These are phyloP conservation scores for Aureobasidium sp. DNA, from an alignment of 2,329 filamentous ascomycete genomes.

Conservation along the genomic window DNA sequence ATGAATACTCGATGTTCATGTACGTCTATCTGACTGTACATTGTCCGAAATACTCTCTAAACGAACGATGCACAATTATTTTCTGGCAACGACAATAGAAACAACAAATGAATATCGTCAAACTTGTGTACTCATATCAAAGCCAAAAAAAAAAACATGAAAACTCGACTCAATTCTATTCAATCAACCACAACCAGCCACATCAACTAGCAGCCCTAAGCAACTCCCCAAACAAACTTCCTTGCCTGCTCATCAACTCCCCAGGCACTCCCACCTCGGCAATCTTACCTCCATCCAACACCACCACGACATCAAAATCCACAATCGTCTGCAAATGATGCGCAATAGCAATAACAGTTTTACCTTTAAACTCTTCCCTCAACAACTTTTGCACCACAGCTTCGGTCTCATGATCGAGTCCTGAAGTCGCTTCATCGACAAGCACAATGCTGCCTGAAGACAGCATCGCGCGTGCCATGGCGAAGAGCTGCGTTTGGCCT, in stretches of 20 bases:
- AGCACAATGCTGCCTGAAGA: constrained; percentile 36
- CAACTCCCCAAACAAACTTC: constrained; percentile 15
- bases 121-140: too few relatives aligned
- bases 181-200: too few relatives aligned
- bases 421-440: constrained; percentile 37
- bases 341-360: constrained; percentile 53
- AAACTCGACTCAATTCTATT: too few relatives aligned
- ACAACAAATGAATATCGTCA: too few relatives aligned
- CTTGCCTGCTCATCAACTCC: constrained; percentile 18
- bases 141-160: too few relatives aligned
- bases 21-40: too few relatives aligned
- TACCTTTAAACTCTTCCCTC: constrained; percentile 43
- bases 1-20: too few relatives aligned
- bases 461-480: constrained; percentile 40
- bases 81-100: too few relatives aligned
- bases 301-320: constrained; percentile 45
- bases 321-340: constrained; percentile 50
- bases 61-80: too few relatives aligned
- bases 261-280: constrained; percentile 32
- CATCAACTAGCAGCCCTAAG: constrained; percentile 4
- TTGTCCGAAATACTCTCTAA: too few relatives aligned
- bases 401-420: constrained; percentile 23
- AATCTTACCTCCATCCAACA: constrained; percentile 43
- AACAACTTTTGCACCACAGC: constrained; percentile 24
- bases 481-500: constrained; percentile 45